Conservation (phyloP, 495 filamentous ascomycete genomes). For the Pseudomonodictys pantanalensis region DNA sequence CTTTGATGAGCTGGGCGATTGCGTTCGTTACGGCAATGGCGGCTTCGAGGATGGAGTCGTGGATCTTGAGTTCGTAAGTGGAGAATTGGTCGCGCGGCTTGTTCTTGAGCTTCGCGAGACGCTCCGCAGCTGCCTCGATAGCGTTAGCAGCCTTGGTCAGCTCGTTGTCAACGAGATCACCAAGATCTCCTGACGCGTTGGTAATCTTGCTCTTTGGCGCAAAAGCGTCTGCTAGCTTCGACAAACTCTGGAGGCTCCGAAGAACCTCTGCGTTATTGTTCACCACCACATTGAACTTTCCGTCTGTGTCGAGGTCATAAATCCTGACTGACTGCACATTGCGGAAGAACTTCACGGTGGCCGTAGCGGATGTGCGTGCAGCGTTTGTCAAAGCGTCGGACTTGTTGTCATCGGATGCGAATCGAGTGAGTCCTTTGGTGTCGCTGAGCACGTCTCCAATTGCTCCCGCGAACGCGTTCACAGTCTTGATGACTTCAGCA, state of each 20-base stretch:
- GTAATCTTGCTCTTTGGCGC: conserved; percentile 80
- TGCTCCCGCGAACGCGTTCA: conserved; percentile 83
- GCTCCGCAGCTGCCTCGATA: conserved; percentile 85
- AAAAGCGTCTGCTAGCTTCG: conserved; percentile 87
- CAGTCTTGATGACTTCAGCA: conserved; percentile 86
- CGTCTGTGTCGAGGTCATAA: conserved; percentile 77
- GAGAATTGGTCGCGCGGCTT: conserved; percentile 92
- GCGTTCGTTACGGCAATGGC: conserved; percentile 95
- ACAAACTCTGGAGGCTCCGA: conserved; percentile 82
- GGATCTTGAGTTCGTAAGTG: conserved; percentile 93
- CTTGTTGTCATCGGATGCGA: conserved; percentile 94
- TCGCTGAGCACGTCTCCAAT: conserved; percentile 93
- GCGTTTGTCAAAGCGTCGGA: conserved; percentile 76
- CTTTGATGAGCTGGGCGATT: conserved; percentile 93
- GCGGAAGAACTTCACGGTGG: conserved; percentile 94
- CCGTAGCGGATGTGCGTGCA: conserved; percentile 79
- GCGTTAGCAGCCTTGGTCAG: conserved; percentile 91
- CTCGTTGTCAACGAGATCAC: conserved; percentile 89
- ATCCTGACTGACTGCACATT: conserved; percentile 89
- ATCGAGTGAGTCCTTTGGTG: conserved; percentile 89
- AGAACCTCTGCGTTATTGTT: conserved; percentile 95
- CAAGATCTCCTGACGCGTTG: conserved; percentile 75
- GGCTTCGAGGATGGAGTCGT: conserved; percentile 90
- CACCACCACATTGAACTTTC: conserved; percentile 93
- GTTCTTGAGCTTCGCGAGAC: conserved; percentile 84